Conservation (phyloP, 2,329 filamentous ascomycete genomes). For the Alternaria gansuensis region DNA sequence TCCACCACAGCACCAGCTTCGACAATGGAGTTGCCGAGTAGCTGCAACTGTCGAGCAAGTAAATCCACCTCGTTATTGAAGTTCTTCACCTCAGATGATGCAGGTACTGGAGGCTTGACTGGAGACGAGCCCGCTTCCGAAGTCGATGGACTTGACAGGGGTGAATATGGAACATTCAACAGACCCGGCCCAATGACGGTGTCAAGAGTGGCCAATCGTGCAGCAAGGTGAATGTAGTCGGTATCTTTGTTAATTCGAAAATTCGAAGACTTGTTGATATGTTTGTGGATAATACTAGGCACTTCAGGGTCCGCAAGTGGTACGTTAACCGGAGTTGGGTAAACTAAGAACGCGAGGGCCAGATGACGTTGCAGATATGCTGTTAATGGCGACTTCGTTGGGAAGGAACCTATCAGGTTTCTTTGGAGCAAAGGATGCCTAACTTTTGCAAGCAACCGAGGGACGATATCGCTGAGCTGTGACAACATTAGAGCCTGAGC, state of each 20-base stretch:
- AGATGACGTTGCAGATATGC: slow-evolving; percentile 72
- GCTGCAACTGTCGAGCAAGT: slow-evolving; percentile 62
- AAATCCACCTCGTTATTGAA: slow-evolving; percentile 79
- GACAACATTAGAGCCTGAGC: slow-evolving; percentile 34
- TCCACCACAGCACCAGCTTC: slow-evolving; percentile 70
- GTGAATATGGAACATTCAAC: slow-evolving; percentile 42
- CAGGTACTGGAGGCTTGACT: slow-evolving; percentile 22
- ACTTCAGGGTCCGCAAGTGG: slow-evolving; percentile 38
- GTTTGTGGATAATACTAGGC: slow-evolving; percentile 33
- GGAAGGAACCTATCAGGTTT: slow-evolving; percentile 67
- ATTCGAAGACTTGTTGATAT: slow-evolving; percentile 51
- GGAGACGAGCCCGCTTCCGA: slow-evolving; percentile 35
- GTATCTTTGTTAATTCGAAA: slow-evolving; percentile 66
- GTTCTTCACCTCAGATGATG: slow-evolving; percentile 50
- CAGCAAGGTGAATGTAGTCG: slow-evolving; percentile 73
- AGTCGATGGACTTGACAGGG: slow-evolving; percentile 37
- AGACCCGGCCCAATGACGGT: slow-evolving; percentile 75
- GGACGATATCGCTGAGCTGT: slow-evolving; percentile 40
- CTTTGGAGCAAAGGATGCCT: slow-evolving; percentile 63
- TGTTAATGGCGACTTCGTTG: slow-evolving; percentile 60
- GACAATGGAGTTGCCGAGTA: slow-evolving; percentile 69
- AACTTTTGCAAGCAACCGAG: slow-evolving; percentile 49
- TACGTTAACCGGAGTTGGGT: slow-evolving; percentile 35
- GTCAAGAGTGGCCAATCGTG: slow-evolving; percentile 74
- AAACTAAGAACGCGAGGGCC: slow-evolving; percentile 70